A percentile compares a stretch with the other conserved stretches of the same genome.
These are phyloP conservation scores for Phytophthora megakarya DNA, from an alignment of 352 stramenopile species.

Conservation along the genomic window DNA sequence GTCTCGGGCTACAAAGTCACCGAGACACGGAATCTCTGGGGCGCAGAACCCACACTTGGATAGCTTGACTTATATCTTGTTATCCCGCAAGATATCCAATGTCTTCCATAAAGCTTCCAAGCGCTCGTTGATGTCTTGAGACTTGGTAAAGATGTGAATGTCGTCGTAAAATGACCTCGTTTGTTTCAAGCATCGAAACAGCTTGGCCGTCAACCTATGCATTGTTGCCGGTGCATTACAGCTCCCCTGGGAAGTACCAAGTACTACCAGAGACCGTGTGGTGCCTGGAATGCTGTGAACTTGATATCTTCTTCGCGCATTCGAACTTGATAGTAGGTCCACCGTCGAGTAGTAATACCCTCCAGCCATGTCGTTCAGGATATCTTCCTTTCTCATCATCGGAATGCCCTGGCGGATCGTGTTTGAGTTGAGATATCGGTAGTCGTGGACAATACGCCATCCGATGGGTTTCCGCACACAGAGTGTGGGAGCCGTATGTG, in stretches of 20 bases:
- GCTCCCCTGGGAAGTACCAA: constrained; percentile 6
- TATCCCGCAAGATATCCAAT: constrained; percentile 8
- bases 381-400: constrained; percentile 33
- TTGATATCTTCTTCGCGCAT: no score
- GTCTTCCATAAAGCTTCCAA: constrained; percentile 3
- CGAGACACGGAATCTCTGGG: constrained; percentile 35
- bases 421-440: constrained; percentile 21
- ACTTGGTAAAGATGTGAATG: constrained; percentile 7
- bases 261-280: constrained; percentile 27
- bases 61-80: constrained; percentile 36
- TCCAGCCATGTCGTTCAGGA: constrained; percentile 28
- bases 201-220: neutral
- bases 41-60: constrained; percentile 35
- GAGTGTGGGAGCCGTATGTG: no score
- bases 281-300: constrained; percentile 24
- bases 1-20: no score
- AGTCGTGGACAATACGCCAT: constrained; percentile 39
- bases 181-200: constrained; percentile 1
- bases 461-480: neutral
- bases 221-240: neutral
- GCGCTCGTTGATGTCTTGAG: neutral
- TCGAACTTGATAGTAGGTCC: constrained; percentile 36
- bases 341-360: constrained; percentile 24
- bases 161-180: constrained; percentile 12
- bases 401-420: constrained; percentile 15